phyloP scores from a whole-genome alignment of 176 grass and related monocot species.

The Phoenix roebelenii region DNA sequence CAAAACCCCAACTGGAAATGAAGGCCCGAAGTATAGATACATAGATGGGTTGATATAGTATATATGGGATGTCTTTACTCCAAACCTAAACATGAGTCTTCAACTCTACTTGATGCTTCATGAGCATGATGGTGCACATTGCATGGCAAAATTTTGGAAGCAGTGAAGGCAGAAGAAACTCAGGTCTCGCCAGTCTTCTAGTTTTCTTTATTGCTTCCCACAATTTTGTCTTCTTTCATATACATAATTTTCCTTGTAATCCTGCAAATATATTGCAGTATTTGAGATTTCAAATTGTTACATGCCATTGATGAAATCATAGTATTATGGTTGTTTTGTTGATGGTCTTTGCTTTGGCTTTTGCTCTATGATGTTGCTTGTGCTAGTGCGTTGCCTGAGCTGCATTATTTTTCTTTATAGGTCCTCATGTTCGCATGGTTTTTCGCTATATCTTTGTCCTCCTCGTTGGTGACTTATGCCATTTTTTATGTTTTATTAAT shows the following conservation, averaged over 20 bases:
- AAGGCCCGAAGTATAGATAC: no score
- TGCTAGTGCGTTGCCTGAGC: constrained; percentile 21
- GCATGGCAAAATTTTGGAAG: constrained; percentile 31
- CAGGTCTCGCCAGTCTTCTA: not conserved
- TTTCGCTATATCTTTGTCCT: constrained; percentile 7
- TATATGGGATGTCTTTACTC: no score
- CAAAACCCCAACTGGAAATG: no score
- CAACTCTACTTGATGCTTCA: no score
- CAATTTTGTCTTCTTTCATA: no score
- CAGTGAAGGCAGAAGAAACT: constrained; percentile 18
- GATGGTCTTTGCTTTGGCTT: not conserved
- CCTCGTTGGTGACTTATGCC: constrained; percentile 13
- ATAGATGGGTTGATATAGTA: no score
- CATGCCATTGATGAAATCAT: no score
- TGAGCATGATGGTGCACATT: constrained; percentile 17
- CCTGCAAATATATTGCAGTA: no score
- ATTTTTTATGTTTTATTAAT: constrained; percentile 13
- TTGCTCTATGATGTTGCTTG: constrained; percentile 6
- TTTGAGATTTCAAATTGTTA: no score
- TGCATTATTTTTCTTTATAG: constrained; percentile 6
- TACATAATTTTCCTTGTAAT: no score
- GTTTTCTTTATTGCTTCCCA: not conserved
- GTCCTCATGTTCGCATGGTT: constrained; percentile 26
- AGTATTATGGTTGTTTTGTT: constrained; percentile 2
- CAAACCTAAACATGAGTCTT: no score